Base-by-base conservation (phyloP, 805 yeast genomes). In the Myxozyma neglecta region DNA sequence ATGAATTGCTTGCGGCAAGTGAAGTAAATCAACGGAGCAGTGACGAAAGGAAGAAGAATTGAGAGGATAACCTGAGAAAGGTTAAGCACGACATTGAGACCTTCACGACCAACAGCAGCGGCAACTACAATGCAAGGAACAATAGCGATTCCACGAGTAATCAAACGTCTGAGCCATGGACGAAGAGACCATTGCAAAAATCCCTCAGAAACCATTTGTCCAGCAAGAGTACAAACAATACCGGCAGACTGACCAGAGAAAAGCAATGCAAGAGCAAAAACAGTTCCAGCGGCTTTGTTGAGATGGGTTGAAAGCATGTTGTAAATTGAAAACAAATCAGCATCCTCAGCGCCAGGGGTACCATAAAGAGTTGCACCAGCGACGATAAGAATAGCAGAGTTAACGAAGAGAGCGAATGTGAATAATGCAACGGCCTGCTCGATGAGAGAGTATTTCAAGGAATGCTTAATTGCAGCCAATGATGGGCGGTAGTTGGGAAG, bases 211-310 rank as follows among this genome's bases (percentile, higher is more conserved):
- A 92, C 96, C 68, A 92, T 85, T 74, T 92, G 67, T 96, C 97
- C 97, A 0, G 69, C 90, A 76, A 92, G 87, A 0, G 97, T 92
- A 72, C 97, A 91, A 1, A 91, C 92, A 46, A 92, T 85, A 52
- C 97, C 96, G 0, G 97, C 97, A 47, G 92, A 87, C 70, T 89
- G 91, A 7, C 97, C 97, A 60, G 94, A 87, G 62, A 89, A 82
- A 45, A 92, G 77, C 68, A 92, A 79, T 0, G 97, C 97, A 56
- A 90, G 73, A 81, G 90, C 90, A 75, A 92, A 92, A 0, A 90
- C 75, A 0, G 90, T 85, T 34, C 97, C 97, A 0, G 90, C 96
- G 6, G 83, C 85, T 1, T 86, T 84, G 0, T 94, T 87, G 50
- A 92, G 78, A 53, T 80, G 82, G 18, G 73, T 60, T 3, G 85